Base-by-base conservation (phyloP, 2,329 filamentous ascomycete genomes). In the Zymoseptoria passerinii region DNA sequence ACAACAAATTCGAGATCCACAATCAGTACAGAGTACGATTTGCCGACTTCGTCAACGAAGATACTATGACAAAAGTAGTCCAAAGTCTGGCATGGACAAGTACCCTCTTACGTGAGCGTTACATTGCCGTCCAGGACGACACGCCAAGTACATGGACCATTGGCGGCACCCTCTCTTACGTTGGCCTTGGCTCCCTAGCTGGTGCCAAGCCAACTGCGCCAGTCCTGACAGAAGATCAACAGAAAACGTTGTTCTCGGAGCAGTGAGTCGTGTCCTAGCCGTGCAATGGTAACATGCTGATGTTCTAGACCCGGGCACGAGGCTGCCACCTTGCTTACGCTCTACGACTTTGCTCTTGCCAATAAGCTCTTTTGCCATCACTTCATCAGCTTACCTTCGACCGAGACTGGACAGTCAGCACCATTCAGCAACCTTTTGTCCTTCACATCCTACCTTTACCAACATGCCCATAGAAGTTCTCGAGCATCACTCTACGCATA, bases 1-100 rank as follows among this genome's bases (percentile, higher is more conserved):
- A 97, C 81, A 97, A 99, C 81, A 99, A 97, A 73, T 99, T 99
- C 70, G 94, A 99, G 74, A 92, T 95, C 58, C 92, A 96, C 71
- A 99, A 99, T 67, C 92, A 92, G 0, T 99, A 99, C 68, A 88
- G 94, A 67, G 78, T 95, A 62, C 88, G 92, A 28, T 81, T 99
- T 16, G 91, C 92, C 67, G 92, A 97, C 72, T 97, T 97, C 73
- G 90, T 96, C 68, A 96, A 99, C 70, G 92, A 97, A 70, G 78
- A 81, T 0, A 87, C 88, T 1, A 96, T 97, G 67, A 83, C 87
- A 60, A 90, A 89, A 68, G 89, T 96, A 63, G 84, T 95, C 50
- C 79, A 79, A 53, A 88, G 87, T 58, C 83, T 96, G 20, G 90
- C 91, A 2, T 77, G 82, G 57, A 86, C 88, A 0, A 95, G 89